Percentiles rank a stretch among this genome's conserved stretches.
These are phyloP conservation scores for Licmophora abbreviata DNA, from an alignment of 108 stramenopile genomes.

Conservation along the genomic window DNA sequence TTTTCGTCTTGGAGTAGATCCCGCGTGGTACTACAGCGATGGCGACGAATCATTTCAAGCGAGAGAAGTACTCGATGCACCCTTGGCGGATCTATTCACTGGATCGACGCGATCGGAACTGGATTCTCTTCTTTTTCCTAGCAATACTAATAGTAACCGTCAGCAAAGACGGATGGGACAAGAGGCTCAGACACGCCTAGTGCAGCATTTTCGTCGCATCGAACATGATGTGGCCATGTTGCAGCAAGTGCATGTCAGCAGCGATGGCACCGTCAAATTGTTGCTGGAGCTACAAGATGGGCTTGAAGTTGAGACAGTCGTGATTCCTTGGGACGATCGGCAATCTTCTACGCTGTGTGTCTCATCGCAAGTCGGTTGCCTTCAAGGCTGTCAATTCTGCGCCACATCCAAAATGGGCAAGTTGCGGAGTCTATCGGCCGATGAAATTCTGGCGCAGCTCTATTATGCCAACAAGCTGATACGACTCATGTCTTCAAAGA, in stretches of 20 bases:
- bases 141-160: not conserved
- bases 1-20: conserved; percentile 44
- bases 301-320: conserved; percentile 42
- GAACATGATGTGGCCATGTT: conserved; percentile 17
- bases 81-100: not conserved
- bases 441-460: conserved; percentile 77
- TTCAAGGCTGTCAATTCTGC: conserved; percentile 83
- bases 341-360: conserved; percentile 58
- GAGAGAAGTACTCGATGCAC: conserved; percentile 1
- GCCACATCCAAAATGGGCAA: conserved; percentile 82
- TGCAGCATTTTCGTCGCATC: conserved; percentile 6
- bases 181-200: conserved; percentile 2
- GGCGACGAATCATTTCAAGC: conserved; percentile 1
- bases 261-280: conserved; percentile 63
- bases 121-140: not conserved
- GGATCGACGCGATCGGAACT: conserved; percentile 15
- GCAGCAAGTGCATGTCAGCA: conserved; percentile 13
- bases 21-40: conserved; percentile 32
- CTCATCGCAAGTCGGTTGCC: conserved; percentile 87
- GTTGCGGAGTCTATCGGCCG: conserved; percentile 40
- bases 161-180: conserved; percentile 7
- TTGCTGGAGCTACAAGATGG: conserved; percentile 29
- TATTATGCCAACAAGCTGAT: conserved; percentile 56
- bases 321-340: conserved; percentile 51
- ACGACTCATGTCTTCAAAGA: conserved; percentile 17